Percentiles rank a stretch among this genome's conserved stretches.
Evolutionary conservation across 768 basidiomycete genomes (phyloP).

Genomic region (Cystofilobasidium bisporidii): DNA sequence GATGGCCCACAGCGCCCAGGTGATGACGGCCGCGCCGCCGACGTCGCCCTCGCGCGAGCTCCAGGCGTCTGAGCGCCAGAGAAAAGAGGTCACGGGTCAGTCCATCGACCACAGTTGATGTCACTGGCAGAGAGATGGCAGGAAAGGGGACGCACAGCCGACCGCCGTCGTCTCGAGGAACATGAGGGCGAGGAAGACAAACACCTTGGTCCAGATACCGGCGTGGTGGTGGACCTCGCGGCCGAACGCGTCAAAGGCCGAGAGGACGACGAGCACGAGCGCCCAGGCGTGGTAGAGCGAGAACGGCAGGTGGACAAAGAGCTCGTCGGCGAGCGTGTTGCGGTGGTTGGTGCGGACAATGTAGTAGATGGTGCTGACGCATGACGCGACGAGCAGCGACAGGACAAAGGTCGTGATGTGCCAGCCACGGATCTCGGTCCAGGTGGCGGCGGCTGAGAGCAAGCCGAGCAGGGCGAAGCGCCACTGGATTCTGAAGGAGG

Average conservation of each 20-base stretch:
- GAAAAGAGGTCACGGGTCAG: constrained; percentile 2
- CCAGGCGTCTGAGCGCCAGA: neutral
- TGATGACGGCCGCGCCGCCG: constrained; percentile 25
- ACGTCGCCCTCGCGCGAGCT: constrained; percentile 13
- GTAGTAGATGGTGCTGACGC: constrained; percentile 27
- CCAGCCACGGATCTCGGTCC: constrained; percentile 4
- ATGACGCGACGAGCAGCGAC: constrained; percentile 20
- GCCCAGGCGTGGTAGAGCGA: constrained; percentile 53
- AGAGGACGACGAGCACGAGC: constrained; percentile 23
- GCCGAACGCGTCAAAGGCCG: constrained; percentile 47
- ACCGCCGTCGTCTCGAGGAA: constrained; percentile 27
- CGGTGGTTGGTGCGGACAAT: constrained; percentile 12
- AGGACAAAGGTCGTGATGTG: constrained; percentile 27
- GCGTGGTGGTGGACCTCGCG: constrained; percentile 58
- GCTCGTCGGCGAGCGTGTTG: constrained; percentile 18
- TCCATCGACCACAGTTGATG: neutral
- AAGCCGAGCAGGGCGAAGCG: constrained; percentile 78
- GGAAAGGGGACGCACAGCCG: constrained; percentile 16
- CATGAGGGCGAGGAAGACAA: constrained; percentile 67
- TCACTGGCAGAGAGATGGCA: neutral
- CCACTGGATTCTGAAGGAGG: constrained; percentile 60
- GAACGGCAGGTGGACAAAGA: constrained; percentile 59
- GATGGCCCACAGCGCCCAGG: constrained; percentile 23
- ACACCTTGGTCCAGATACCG: constrained; percentile 86
- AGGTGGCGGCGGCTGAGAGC: constrained; percentile 68